Evolutionary conservation across 768 basidiomycete species (phyloP).

Genomic region (Termitomyces sp.): DNA sequence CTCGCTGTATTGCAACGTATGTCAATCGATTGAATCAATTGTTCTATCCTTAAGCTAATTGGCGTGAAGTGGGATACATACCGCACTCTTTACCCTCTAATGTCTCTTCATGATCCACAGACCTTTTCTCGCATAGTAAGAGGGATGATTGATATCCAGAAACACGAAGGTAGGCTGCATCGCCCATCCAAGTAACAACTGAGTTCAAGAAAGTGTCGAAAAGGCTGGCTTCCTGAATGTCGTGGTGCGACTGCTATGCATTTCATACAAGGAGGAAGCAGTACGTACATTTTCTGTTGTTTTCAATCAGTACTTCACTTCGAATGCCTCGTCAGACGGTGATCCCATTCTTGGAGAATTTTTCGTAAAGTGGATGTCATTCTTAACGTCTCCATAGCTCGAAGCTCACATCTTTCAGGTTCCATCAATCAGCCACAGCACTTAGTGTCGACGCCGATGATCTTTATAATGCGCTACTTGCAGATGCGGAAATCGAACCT

Average conservation of each 20-base stretch:
- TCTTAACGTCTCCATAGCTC: not conserved
- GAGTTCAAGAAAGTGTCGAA: not conserved
- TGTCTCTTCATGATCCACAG: conserved; percentile 58
- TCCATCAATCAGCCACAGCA: conserved; percentile 38
- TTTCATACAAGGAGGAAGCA: conserved; percentile 56
- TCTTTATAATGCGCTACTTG: conserved; percentile 51
- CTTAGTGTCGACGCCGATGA: conserved; percentile 43
- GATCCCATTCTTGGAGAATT: conserved; percentile 63
- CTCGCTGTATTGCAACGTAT: conserved; percentile 64
- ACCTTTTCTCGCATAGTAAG: conserved; percentile 55
- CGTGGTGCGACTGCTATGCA: conserved; percentile 48
- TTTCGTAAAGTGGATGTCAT: conserved; percentile 51
- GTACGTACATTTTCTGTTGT: conserved; percentile 29
- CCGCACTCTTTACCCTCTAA: conserved; percentile 54
- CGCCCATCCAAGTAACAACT: not conserved
- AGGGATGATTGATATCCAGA: conserved; percentile 63
- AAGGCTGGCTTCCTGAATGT: conserved; percentile 66
- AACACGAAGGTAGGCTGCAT: conserved; percentile 46
- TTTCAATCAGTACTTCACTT: not conserved
- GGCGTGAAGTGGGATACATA: conserved; percentile 56
- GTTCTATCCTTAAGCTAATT: not conserved
- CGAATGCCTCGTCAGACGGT: conserved; percentile 32
- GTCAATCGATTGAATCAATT: conserved; percentile 12
- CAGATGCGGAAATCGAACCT: conserved; percentile 53
- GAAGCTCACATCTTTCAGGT: conserved; percentile 27